Base-by-base conservation (phyloP, 768 basidiomycete species). In the Dictyophora rubrovolvata region DNA sequence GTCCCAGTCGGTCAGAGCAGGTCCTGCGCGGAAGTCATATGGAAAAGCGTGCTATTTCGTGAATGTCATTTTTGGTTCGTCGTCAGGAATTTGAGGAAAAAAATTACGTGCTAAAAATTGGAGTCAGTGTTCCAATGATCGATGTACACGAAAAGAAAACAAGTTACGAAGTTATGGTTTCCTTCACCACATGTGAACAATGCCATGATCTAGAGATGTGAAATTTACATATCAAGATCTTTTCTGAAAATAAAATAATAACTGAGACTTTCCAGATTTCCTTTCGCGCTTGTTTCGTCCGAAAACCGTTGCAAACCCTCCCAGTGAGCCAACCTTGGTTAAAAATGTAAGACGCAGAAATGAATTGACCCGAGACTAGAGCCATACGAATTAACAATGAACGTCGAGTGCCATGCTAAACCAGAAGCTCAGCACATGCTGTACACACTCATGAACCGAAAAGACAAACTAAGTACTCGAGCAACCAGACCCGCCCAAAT, bases 251-350 rank as follows among this genome's bases (percentile, higher is more conserved):
- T 28, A 7, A 28, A 28, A 28, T 28, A 28, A 28, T 28, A 28
- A 36, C n/a, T n/a, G n/a, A n/a, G 3, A 64, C 81, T 61, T 63
- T 89, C 87, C 34, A 87, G 66, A 66, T 84, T 89, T 11, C 87
- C 85, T 64, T 82, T 72, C 0, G 89, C 89, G 2, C 86, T 86
- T 63, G 89, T 80, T 64, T 90, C 89, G 63, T 88, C 86, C 2
- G 86, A 83, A 66, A 88, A 90, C 0, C 84, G 86, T 63, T 90
- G 88, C 18, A 89, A 65, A 9, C 89, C 89, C 16, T 87, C 79
- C 85, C 85, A 89, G 61, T 92, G 89, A 3, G 89, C 87, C 6
- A 92, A 69, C 1, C 85, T 86, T 55, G 21, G 22, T 42, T 9
- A n/a, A 10, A 22, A 20, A 20, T 21, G 28, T 28, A 28, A 28